Percentiles rank a stretch among this genome's conserved stretches.
phyloP scores from a whole-genome alignment of 768 basidiomycete species.

The Trametes cubensis region DNA sequence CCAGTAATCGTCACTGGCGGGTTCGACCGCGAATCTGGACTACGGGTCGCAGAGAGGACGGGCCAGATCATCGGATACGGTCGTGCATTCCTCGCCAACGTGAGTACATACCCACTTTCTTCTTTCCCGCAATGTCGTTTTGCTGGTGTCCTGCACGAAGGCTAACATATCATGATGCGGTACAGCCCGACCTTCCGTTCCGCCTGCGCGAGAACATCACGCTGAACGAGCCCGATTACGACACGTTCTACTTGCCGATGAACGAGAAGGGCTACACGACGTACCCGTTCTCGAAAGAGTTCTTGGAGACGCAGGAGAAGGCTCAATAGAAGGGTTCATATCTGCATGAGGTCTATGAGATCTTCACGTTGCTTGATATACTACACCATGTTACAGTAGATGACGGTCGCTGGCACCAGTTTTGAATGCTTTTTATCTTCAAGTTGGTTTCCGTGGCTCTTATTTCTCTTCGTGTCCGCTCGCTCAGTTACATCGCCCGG shows the following conservation, averaged over 20 bases:
- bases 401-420: no score
- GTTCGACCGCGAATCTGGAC: constrained; percentile 27
- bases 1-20: constrained; percentile 32
- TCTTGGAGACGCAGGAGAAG: constrained; percentile 1
- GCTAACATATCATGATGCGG: no score
- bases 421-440: no score
- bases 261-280: constrained; percentile 36
- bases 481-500: no score
- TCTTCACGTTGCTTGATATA: no score
- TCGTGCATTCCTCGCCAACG: constrained; percentile 34
- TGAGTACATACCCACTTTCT: constrained; percentile 19
- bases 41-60: constrained; percentile 26
- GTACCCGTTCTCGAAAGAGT: constrained; percentile 26
- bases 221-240: constrained; percentile 37
- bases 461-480: no score
- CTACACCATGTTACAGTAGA: no score
- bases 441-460: no score
- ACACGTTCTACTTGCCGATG: constrained; percentile 44
- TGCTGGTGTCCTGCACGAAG: no score
- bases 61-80: constrained; percentile 34
- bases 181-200: constrained; percentile 47
- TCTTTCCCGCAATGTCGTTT: no score
- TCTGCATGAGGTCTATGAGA: no score
- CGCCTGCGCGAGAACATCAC: constrained; percentile 41
- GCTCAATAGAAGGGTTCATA: background rate